Evolutionary conservation across 1,284 basidiomycete species (phyloP).

Genomic region (Ceratobasidium papillatum): DNA sequence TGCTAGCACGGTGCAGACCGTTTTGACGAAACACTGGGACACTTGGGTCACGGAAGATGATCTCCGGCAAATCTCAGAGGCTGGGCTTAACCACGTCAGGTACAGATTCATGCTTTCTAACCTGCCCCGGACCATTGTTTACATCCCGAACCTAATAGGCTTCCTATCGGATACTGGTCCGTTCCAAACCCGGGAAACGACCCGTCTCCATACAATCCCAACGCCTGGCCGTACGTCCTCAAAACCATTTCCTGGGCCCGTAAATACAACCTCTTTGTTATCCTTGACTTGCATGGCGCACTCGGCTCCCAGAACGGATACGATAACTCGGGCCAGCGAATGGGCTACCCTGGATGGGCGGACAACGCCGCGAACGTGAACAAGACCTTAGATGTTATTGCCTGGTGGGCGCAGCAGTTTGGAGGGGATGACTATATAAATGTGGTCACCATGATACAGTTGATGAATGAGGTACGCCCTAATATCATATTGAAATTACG

Average conservation of each 20-base stretch:
- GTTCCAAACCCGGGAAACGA: slow-evolving; percentile 61
- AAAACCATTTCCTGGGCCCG: slow-evolving; percentile 72
- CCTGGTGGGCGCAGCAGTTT: slow-evolving; percentile 52
- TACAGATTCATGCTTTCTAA: slow-evolving; percentile 48
- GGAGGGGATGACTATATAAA: slow-evolving; percentile 49
- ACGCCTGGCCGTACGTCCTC: slow-evolving; percentile 74
- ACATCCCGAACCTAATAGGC: slow-evolving; percentile 55
- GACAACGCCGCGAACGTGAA: slow-evolving; percentile 49
- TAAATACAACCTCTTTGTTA: slow-evolving; percentile 64
- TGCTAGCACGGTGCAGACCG: slow-evolving; percentile 56
- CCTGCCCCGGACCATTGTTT: background rate
- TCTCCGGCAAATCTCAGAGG: slow-evolving; percentile 68
- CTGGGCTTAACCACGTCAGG: slow-evolving; percentile 81
- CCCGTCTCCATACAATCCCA: slow-evolving; percentile 66
- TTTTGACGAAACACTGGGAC: slow-evolving; percentile 70
- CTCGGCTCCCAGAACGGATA: slow-evolving; percentile 61
- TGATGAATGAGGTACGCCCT: slow-evolving; percentile 52
- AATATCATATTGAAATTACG: background rate
- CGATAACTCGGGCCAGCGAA: slow-evolving; percentile 80
- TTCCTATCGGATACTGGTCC: slow-evolving; percentile 81
- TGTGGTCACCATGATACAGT: slow-evolving; percentile 53
- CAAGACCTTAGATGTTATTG: slow-evolving; percentile 53
- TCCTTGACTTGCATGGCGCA: slow-evolving; percentile 68
- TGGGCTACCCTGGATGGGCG: slow-evolving; percentile 55
- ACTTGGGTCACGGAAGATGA: slow-evolving; percentile 80